Percentiles rank a stretch among this genome's conserved stretches.
Evolutionary conservation across 2,329 filamentous ascomycete species (phyloP).

Genomic region (Ceratocystis diversiconidia): DNA sequence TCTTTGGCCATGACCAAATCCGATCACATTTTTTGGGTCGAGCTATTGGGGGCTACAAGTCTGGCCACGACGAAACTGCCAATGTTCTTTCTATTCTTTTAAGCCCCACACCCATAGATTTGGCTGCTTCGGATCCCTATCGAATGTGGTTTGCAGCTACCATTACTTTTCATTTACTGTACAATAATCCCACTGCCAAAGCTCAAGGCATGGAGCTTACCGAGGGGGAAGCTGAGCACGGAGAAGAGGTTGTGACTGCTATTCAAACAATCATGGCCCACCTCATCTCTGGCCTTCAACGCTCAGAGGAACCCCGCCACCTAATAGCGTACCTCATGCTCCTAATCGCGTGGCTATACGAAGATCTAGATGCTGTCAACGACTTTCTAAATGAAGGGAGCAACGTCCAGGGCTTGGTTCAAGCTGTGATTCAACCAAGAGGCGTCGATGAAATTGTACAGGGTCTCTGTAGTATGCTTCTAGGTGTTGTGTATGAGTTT

Average conservation of each 20-base stretch:
- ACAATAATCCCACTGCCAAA: conserved; percentile 68
- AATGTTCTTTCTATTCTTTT: conserved; percentile 81
- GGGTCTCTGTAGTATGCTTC: conserved; percentile 68
- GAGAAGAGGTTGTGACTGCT: conserved; percentile 89
- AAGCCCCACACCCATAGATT: conserved; percentile 41
- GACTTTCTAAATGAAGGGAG: conserved; percentile 87
- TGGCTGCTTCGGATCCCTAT: conserved; percentile 63
- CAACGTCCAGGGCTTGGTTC: conserved; percentile 74
- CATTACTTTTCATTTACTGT: conserved; percentile 72
- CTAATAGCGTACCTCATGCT: conserved; percentile 80
- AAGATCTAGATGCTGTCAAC: conserved; percentile 80
- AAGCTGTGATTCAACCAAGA: conserved; percentile 49
- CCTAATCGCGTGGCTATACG: conserved; percentile 77
- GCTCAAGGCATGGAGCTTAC: conserved; percentile 64
- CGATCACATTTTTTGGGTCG: conserved; percentile 72
- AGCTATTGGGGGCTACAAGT: conserved; percentile 75
- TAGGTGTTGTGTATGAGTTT: conserved; percentile 89
- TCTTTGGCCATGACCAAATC: conserved; percentile 66
- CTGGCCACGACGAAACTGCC: conserved; percentile 64
- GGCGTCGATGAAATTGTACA: conserved; percentile 54
- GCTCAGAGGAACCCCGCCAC: conserved; percentile 63
- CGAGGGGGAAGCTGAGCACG: conserved; percentile 75
- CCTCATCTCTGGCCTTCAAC: conserved; percentile 64
- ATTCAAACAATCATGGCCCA: conserved; percentile 81
- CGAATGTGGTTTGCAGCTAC: conserved; percentile 80